A percentile compares a stretch with the other conserved stretches of the same genome.
These are phyloP conservation scores for Aspergillus carbonarius DNA, from an alignment of 2,329 filamentous ascomycete genomes.

Conservation along the genomic window DNA sequence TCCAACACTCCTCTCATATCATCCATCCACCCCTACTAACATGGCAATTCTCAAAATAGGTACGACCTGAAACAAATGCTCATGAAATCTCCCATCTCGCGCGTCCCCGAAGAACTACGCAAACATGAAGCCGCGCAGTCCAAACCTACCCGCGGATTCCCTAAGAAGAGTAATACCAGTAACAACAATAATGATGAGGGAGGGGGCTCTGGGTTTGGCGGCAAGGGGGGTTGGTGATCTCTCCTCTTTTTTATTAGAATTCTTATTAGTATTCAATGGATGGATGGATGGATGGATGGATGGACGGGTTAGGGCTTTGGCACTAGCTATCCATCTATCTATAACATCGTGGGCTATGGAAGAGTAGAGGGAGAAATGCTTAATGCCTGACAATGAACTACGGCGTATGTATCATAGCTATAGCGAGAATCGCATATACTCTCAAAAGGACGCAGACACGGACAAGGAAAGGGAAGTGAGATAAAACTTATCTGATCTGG, in stretches of 20 bases:
- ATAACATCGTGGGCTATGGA: background rate
- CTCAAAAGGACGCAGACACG: background rate
- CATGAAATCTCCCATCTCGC: slow-evolving; percentile 80
- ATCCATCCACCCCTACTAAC: no score
- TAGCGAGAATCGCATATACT: background rate
- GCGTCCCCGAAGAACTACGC: slow-evolving; percentile 85
- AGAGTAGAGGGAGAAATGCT: background rate
- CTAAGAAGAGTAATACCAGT: slow-evolving; percentile 45
- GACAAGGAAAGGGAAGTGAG: no score
- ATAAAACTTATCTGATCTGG: no score
- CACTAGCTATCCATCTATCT: background rate
- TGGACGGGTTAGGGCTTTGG: background rate
- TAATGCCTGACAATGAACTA: background rate
- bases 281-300: background rate
- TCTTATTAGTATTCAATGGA: no score
- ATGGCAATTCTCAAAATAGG: slow-evolving; percentile 26
- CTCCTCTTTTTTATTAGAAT: background rate
- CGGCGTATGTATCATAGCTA: background rate
- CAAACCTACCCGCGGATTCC: slow-evolving; percentile 57
- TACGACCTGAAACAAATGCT: slow-evolving; percentile 95
- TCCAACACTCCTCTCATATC: no score
- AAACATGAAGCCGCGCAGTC: slow-evolving; percentile 91
- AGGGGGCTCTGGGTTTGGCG: slow-evolving; percentile 35
- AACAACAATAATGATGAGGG: slow-evolving; percentile 37
- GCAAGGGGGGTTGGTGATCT: slow-evolving; percentile 37